Conservation (phyloP, 2,329 filamentous ascomycete species). For the Scedosporium minutisporum region DNA sequence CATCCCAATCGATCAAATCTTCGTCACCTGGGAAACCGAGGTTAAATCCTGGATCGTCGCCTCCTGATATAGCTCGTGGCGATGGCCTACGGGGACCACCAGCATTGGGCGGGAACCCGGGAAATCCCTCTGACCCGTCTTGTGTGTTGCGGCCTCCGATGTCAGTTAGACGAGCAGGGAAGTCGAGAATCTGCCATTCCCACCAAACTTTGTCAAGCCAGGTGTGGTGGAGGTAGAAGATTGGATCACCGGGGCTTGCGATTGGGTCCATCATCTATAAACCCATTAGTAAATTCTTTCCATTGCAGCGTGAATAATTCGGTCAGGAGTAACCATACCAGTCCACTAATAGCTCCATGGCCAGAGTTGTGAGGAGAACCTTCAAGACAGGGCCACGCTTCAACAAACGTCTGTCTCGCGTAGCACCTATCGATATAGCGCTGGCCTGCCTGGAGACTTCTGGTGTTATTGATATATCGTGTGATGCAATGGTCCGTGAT, state of each 20-base stretch:
- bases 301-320: constrained; percentile 16
- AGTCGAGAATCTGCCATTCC: constrained; percentile 21
- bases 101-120: background rate
- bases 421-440: constrained; percentile 9
- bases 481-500: constrained; percentile 31
- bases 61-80: background rate
- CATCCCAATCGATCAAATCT: background rate
- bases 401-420: constrained; percentile 13
- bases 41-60: background rate
- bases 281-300: constrained; percentile 9
- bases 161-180: constrained; percentile 17
- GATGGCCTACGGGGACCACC: background rate
- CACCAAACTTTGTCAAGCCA: constrained; percentile 18
- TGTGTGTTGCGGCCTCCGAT: constrained; percentile 21
- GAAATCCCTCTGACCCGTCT: background rate
- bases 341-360: constrained; percentile 15
- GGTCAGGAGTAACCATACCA: constrained; percentile 6
- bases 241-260: constrained; percentile 21
- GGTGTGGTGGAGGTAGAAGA: constrained; percentile 18
- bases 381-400: constrained; percentile 20
- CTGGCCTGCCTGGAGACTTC: background rate
- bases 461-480: constrained; percentile 20
- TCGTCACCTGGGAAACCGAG: background rate
- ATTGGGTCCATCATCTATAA: constrained; percentile 16
- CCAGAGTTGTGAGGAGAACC: constrained; percentile 16